phyloP scores from a whole-genome alignment of 192 early-diverging fungal genomes.

The Jimgerdemannia flammicorona region DNA sequence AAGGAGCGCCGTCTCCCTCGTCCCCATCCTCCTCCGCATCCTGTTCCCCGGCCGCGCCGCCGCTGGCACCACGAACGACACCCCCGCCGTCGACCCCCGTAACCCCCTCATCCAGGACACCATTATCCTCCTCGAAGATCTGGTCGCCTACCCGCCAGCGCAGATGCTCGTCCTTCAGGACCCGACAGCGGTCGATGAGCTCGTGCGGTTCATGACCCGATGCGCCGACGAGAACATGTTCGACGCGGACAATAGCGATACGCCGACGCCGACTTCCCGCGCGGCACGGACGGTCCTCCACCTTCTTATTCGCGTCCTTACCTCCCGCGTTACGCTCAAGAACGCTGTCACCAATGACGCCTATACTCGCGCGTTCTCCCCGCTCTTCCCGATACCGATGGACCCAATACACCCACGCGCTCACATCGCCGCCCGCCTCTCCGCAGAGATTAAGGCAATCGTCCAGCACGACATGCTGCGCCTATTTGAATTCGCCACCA shows the following conservation, averaged over 20 bases:
- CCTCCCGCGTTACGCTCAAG: neutral
- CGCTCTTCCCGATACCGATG: neutral
- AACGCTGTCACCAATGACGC: neutral
- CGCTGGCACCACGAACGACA: neutral
- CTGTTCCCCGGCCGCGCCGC: neutral
- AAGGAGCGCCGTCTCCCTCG: neutral
- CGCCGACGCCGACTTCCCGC: neutral
- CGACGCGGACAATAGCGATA: neutral
- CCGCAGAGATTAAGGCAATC: neutral
- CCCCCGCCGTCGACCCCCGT: neutral
- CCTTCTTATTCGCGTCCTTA: neutral
- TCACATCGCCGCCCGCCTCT: neutral
- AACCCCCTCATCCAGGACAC: neutral
- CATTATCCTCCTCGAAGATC: neutral
- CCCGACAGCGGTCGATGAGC: neutral
- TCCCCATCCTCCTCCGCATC: neutral
- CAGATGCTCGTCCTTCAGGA: neutral
- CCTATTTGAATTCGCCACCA: constrained; percentile 5
- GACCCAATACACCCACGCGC: too few relatives aligned
- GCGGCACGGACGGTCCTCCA: neutral
- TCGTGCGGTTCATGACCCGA: neutral
- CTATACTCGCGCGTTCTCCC: neutral
- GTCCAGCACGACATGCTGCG: constrained; percentile 4
- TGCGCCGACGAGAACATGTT: neutral
- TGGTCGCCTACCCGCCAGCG: neutral